Percentiles rank a stretch among this genome's conserved stretches.
Conservation (phyloP, 2,329 filamentous ascomycete species). For the Tolypocladium tundrense region DNA sequence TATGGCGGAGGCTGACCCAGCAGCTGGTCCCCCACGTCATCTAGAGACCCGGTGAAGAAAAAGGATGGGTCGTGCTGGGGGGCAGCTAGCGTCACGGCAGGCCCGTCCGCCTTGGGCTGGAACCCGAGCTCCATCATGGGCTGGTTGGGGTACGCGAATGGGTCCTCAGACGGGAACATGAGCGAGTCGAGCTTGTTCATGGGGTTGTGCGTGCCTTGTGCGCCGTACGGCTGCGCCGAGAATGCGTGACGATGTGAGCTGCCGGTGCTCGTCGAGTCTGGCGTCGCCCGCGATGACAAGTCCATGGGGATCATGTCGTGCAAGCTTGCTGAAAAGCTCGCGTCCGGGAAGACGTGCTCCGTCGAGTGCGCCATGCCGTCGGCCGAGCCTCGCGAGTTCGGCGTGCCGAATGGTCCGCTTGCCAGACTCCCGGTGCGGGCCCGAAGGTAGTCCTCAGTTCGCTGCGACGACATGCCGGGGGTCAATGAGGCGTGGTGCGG, state of each 20-base stretch:
- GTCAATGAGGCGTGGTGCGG: constrained; percentile 18
- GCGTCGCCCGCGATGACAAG: constrained; percentile 30
- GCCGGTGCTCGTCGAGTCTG: constrained; percentile 31
- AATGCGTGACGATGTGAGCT: constrained; percentile 26
- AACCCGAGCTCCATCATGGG: constrained; percentile 53
- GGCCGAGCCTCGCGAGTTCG: constrained; percentile 18
- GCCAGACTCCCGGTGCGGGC: constrained; percentile 14
- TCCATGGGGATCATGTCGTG: constrained; percentile 36
- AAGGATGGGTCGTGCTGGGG: constrained; percentile 30
- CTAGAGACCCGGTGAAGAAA: constrained; percentile 42
- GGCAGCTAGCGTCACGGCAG: constrained; percentile 20
- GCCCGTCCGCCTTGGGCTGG: constrained; percentile 22
- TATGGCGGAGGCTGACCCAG: constrained; percentile 63
- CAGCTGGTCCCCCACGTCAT: constrained; percentile 64
- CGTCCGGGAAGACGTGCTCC: constrained; percentile 22
- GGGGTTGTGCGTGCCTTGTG: constrained; percentile 25
- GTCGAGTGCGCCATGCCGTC: constrained; percentile 21
- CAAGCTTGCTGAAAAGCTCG: constrained; percentile 27
- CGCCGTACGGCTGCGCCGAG: constrained; percentile 19
- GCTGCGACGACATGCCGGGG: constrained; percentile 20
- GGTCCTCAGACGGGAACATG: constrained; percentile 73
- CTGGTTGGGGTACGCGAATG: constrained; percentile 71
- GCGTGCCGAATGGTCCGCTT: constrained; percentile 11
- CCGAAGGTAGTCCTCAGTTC: constrained; percentile 23
- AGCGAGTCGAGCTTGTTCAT: constrained; percentile 64